Evolutionary conservation across 2,329 filamentous ascomycete genomes (phyloP).

Genomic region (Cercospora janseana): DNA sequence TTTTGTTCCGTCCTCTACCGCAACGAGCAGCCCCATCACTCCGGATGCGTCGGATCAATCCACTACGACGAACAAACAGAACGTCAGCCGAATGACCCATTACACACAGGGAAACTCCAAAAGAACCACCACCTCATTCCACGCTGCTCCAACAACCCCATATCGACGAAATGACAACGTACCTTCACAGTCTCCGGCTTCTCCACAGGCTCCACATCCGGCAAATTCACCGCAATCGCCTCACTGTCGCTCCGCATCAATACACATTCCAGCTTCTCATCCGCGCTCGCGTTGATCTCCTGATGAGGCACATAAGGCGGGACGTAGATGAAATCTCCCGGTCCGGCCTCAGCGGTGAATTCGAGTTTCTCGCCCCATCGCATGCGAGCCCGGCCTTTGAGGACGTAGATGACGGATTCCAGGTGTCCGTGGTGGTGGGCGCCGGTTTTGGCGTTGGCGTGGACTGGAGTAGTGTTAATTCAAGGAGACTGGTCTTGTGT

Average conservation of each 20-base stretch:
- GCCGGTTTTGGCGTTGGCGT: constrained; percentile 47
- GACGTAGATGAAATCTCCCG: constrained; percentile 50
- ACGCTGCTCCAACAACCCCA: neutral
- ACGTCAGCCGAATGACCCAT: neutral
- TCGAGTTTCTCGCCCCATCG: constrained; percentile 48
- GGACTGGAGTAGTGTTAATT: constrained; percentile 35
- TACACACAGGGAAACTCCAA: neutral
- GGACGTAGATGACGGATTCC: constrained; percentile 48
- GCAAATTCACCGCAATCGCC: constrained; percentile 47
- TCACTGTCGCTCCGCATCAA: constrained; percentile 46
- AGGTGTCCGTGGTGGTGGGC: constrained; percentile 49
- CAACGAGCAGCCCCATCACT: no score
- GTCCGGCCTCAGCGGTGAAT: constrained; percentile 48
- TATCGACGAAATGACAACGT: neutral
- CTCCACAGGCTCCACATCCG: constrained; percentile 46
- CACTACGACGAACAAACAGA: constrained; percentile 28
- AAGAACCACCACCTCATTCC: neutral
- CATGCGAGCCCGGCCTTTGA: constrained; percentile 48
- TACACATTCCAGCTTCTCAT: constrained; percentile 46
- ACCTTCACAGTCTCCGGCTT: constrained; percentile 44
- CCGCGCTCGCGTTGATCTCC: constrained; percentile 46
- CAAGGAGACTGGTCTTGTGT: neutral
- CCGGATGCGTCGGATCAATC: constrained; percentile 46
- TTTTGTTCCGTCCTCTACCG: no score
- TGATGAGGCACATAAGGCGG: constrained; percentile 46